Conservation (phyloP, 495 filamentous ascomycete genomes). For the Annulohypoxylon moriforme region DNA sequence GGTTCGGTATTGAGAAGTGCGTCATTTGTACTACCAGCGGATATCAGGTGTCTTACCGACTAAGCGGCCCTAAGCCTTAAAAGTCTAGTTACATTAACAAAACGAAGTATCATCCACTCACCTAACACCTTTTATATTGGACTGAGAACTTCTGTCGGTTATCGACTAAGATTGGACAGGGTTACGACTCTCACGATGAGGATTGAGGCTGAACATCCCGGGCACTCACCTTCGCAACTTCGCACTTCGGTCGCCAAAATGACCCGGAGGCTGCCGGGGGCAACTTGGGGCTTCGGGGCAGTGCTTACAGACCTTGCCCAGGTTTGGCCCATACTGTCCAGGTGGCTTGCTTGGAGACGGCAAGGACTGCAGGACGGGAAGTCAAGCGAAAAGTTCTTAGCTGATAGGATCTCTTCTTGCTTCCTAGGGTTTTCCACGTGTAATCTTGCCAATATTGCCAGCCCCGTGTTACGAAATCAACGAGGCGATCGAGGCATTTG, state of each 20-base stretch:
- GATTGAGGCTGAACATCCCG: conserved; percentile 15
- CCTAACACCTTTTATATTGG: not conserved
- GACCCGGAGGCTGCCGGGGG: not conserved
- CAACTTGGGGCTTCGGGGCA: not conserved
- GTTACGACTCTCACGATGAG: not conserved
- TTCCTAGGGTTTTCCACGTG: conserved; percentile 4
- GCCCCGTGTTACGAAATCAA: conserved; percentile 24
- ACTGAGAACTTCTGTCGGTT: not conserved
- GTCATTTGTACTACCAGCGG: conserved; percentile 24
- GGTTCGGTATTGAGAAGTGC: conserved; percentile 31
- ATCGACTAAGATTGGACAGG: not conserved
- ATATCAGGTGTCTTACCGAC: conserved; percentile 27
- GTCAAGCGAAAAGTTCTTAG: not conserved
- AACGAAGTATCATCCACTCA: not conserved
- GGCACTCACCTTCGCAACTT: not conserved
- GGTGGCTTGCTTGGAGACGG: not conserved
- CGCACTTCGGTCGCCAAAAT: not conserved
- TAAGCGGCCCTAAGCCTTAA: conserved; percentile 32
- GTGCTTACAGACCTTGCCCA: conserved; percentile 1
- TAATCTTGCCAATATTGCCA: conserved; percentile 10
- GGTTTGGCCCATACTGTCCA: not conserved
- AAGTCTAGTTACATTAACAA: not conserved
- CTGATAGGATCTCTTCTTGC: conserved; percentile 3
- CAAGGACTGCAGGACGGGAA: not conserved
- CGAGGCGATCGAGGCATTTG: conserved; percentile 25